Evolutionary conservation across 495 filamentous ascomycete genomes (phyloP).

Genomic region (Neohortaea acidophila): DNA sequence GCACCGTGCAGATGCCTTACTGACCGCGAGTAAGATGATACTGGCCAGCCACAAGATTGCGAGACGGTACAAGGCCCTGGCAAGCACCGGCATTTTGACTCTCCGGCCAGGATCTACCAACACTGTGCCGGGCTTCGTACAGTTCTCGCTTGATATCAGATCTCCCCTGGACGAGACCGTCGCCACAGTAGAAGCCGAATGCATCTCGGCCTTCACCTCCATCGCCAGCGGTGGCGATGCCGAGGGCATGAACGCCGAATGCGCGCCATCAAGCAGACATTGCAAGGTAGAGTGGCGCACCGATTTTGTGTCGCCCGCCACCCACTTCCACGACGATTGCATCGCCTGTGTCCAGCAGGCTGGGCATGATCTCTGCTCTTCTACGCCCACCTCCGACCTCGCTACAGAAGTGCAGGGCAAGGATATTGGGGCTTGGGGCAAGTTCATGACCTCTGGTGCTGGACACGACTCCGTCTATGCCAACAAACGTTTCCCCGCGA

Average conservation of each 20-base stretch:
- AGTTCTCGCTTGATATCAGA: slow-evolving; percentile 59
- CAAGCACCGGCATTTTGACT: slow-evolving; percentile 56
- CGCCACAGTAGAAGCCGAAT: slow-evolving; percentile 37
- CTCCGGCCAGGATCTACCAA: slow-evolving; percentile 55
- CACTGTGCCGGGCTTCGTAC: slow-evolving; percentile 55
- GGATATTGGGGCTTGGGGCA: slow-evolving; percentile 24
- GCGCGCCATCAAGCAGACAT: slow-evolving; percentile 23
- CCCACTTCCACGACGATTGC: slow-evolving; percentile 55
- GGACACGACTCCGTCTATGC: slow-evolving; percentile 51
- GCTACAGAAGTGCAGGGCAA: slow-evolving; percentile 28
- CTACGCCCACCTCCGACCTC: slow-evolving; percentile 23
- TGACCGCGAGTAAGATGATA: slow-evolving; percentile 54
- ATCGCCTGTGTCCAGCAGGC: slow-evolving; percentile 49
- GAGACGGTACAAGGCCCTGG: slow-evolving; percentile 39
- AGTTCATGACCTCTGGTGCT: slow-evolving; percentile 38
- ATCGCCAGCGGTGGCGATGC: slow-evolving; percentile 42
- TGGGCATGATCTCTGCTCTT: slow-evolving; percentile 33
- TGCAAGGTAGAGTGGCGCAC: slow-evolving; percentile 43
- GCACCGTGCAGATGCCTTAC: slow-evolving; percentile 47
- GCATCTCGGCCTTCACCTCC: slow-evolving; percentile 39
- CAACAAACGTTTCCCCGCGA: slow-evolving; percentile 43
- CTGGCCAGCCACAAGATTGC: slow-evolving; percentile 49
- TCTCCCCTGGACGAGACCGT: slow-evolving; percentile 43
- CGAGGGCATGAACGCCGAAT: slow-evolving; percentile 24
- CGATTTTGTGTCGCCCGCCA: slow-evolving; percentile 49